Evolutionary conservation across 345 rosid genomes (phyloP).

Genomic region (Aegle marmelos): DNA sequence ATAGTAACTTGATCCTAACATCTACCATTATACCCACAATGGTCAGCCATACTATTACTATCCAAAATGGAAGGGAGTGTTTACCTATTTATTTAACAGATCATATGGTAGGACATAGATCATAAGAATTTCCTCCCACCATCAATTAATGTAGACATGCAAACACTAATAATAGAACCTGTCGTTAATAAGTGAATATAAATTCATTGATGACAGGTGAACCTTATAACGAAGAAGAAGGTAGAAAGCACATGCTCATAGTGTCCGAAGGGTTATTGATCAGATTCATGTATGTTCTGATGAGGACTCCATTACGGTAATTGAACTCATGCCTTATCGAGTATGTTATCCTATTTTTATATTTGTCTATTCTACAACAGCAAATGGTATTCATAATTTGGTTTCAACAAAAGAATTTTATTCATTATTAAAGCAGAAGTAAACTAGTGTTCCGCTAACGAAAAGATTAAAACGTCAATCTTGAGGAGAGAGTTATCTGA

Average conservation of each 20-base stretch:
- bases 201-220: background rate
- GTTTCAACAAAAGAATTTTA: background rate
- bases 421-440: background rate
- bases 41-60: too few relatives aligned
- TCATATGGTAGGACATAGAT: background rate
- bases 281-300: background rate
- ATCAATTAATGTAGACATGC: background rate
- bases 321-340: background rate
- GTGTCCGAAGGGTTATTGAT: background rate
- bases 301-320: background rate
- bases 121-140: background rate
- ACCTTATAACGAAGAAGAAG: too few relatives aligned
- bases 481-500: background rate
- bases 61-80: too few relatives aligned
- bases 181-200: background rate
- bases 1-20: too few relatives aligned
- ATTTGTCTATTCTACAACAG: background rate
- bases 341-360: conserved; percentile 1
- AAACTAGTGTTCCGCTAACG: background rate
- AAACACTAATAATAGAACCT: background rate
- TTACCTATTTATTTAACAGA: too few relatives aligned
- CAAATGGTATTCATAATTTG: background rate
- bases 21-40: too few relatives aligned
- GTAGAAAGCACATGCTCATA: too few relatives aligned
- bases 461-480: background rate